Evolutionary conservation across 306 rosid genomes (phyloP).

Genomic region (Cicer yamashitae): DNA sequence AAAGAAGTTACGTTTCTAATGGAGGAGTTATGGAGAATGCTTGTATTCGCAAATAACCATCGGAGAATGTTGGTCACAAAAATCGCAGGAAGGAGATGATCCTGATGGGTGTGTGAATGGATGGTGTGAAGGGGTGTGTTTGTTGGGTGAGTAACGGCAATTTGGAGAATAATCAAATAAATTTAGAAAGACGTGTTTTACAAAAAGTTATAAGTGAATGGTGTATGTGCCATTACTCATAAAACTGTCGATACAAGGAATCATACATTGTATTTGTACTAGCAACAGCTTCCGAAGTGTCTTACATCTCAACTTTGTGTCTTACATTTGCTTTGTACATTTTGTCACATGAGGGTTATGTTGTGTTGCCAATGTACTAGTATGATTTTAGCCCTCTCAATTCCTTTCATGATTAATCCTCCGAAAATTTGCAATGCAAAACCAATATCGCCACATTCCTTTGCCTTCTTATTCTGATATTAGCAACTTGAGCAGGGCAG

Average conservation of each 20-base stretch:
- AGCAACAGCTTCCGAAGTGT: background rate
- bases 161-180: background rate
- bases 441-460: background rate
- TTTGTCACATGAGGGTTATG: background rate
- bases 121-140: too few species aligned
- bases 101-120: too few species aligned
- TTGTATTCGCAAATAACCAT: too few species aligned
- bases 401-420: conserved; percentile 6
- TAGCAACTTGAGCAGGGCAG: conserved; percentile 28
- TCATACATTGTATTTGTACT: background rate
- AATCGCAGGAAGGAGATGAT: too few species aligned
- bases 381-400: background rate
- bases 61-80: too few species aligned
- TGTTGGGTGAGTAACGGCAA: too few species aligned
- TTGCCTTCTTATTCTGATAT: conserved; percentile 11
- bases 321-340: conserved; percentile 6
- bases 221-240: background rate
- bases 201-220: background rate
- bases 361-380: background rate
- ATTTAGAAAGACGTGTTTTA: background rate
- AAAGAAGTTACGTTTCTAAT: too few species aligned
- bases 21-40: too few species aligned
- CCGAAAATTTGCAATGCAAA: conserved; percentile 16
- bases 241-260: background rate
- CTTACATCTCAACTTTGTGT: background rate